Percentiles rank a stretch among this genome's conserved stretches.
Evolutionary conservation across 768 basidiomycete genomes (phyloP).

Genomic region (Amanita molliuscula): DNA sequence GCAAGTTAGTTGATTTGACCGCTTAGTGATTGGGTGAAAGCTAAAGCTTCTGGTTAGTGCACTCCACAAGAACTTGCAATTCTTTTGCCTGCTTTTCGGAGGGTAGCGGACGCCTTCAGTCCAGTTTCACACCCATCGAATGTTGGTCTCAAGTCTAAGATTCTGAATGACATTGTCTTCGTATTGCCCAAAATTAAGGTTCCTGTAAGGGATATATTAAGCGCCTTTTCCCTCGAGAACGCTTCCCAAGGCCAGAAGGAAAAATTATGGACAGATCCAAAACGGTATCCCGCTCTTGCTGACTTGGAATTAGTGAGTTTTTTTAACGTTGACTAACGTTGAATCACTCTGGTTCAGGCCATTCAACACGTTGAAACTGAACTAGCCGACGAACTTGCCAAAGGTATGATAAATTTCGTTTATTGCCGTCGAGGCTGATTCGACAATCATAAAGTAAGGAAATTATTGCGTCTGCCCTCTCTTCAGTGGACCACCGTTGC

Average conservation of each 20-base stretch:
- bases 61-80: slow-evolving; percentile 73
- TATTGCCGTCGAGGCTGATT: background rate
- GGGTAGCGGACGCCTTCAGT: slow-evolving; percentile 56
- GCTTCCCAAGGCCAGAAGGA: slow-evolving; percentile 62
- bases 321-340: background rate
- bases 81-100: slow-evolving; percentile 67
- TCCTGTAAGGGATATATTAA: slow-evolving; percentile 43
- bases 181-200: slow-evolving; percentile 56
- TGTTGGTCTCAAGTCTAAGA: slow-evolving; percentile 48
- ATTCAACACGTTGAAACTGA: slow-evolving; percentile 61
- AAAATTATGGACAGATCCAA: slow-evolving; percentile 51
- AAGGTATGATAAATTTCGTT: slow-evolving; percentile 27
- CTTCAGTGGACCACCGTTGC: slow-evolving; percentile 57
- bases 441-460: slow-evolving; percentile 44
- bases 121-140: slow-evolving; percentile 28
- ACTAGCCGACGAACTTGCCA: slow-evolving; percentile 62
- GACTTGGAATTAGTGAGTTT: slow-evolving; percentile 49
- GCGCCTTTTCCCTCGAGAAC: slow-evolving; percentile 44
- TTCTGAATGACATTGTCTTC: slow-evolving; percentile 64
- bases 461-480: slow-evolving; percentile 59
- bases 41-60: slow-evolving; percentile 33
- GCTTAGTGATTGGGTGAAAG: background rate
- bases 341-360: slow-evolving; percentile 30
- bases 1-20: slow-evolving; percentile 46
- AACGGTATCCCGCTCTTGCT: slow-evolving; percentile 38